Conservation (phyloP, 768 basidiomycete species). For the Phylloporus scabripes region DNA sequence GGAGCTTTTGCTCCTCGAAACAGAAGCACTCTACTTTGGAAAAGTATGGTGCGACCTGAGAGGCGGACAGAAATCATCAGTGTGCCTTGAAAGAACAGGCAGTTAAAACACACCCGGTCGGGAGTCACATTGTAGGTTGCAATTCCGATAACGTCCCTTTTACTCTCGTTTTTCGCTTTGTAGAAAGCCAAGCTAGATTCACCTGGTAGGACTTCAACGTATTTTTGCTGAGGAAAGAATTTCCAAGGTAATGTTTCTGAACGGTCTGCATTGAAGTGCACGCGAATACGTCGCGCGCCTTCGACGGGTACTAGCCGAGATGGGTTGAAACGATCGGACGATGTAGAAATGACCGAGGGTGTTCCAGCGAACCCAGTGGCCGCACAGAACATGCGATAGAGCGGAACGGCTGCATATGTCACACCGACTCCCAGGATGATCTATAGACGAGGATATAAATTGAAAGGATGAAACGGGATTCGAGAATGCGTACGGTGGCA, state of each 20-base stretch:
- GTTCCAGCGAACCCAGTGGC: slow-evolving; percentile 97
- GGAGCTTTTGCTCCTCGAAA: slow-evolving; percentile 94
- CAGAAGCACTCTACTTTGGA: slow-evolving; percentile 99
- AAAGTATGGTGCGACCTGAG: slow-evolving; percentile 93
- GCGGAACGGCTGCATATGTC: slow-evolving; percentile 95
- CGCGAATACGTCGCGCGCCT: slow-evolving; percentile 71
- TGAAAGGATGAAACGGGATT: background rate
- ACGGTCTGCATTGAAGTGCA: slow-evolving; percentile 93
- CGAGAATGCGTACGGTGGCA: slow-evolving; percentile 56
- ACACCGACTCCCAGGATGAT: slow-evolving; percentile 74
- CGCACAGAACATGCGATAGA: slow-evolving; percentile 97
- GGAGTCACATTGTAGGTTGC: slow-evolving; percentile 99
- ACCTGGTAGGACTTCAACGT: slow-evolving; percentile 86
- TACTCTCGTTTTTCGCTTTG: slow-evolving; percentile 79
- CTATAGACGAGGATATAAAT: slow-evolving; percentile 35
- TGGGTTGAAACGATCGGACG: slow-evolving; percentile 65
- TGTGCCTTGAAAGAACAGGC: background rate
- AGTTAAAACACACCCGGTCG: slow-evolving; percentile 63
- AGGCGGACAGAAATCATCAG: background rate
- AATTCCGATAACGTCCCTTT: slow-evolving; percentile 92
- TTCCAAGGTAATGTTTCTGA: slow-evolving; percentile 89
- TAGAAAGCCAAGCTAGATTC: slow-evolving; percentile 97
- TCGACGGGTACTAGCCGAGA: slow-evolving; percentile 78
- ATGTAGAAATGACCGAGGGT: slow-evolving; percentile 71
- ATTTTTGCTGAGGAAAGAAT: slow-evolving; percentile 88